A percentile compares a stretch with the other conserved stretches of the same genome.
Evolutionary conservation across 1,284 basidiomycete genomes (phyloP).

Genomic region (Calocybe gambosa): DNA sequence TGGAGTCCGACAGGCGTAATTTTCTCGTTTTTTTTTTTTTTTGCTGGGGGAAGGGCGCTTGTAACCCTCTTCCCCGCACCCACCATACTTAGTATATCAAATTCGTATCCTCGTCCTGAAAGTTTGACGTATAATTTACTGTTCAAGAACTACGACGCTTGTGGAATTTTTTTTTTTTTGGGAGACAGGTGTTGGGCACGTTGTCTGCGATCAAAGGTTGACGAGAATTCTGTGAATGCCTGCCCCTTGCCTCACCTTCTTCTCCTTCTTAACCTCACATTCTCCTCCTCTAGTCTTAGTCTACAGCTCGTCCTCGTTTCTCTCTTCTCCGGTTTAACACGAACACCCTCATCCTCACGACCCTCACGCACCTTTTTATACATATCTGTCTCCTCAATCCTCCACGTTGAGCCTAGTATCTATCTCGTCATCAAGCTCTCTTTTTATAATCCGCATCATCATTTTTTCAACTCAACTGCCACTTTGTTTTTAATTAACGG

Average conservation of each 20-base stretch:
- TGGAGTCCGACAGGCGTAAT: slow-evolving; percentile 17
- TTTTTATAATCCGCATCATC: slow-evolving; percentile 34
- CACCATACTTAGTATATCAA: not conserved
- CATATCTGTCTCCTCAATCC: slow-evolving; percentile 38
- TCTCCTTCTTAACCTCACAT: slow-evolving; percentile 39
- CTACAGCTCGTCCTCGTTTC: slow-evolving; percentile 24
- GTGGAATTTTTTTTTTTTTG: slow-evolving; percentile 8
- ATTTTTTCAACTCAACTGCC: slow-evolving; percentile 32
- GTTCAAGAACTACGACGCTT: slow-evolving; percentile 2
- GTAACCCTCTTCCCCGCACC: slow-evolving; percentile 4
- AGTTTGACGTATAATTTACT: not conserved
- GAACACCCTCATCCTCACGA: slow-evolving; percentile 25
- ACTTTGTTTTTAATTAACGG: slow-evolving; percentile 50
- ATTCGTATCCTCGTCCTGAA: not conserved
- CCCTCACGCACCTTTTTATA: slow-evolving; percentile 60
- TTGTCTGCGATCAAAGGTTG: slow-evolving; percentile 61
- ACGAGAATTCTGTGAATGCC: slow-evolving; percentile 44
- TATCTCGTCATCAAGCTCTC: slow-evolving; percentile 23
- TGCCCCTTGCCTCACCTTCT: slow-evolving; percentile 52
- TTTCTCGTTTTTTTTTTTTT: slow-evolving; percentile 5
- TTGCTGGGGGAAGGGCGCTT: not conserved
- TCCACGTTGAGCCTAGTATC: slow-evolving; percentile 24
- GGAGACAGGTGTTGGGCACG: slow-evolving; percentile 48
- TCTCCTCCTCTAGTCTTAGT: slow-evolving; percentile 17
- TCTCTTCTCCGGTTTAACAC: slow-evolving; percentile 22